Evolutionary conservation across 169 alveolate genomes (phyloP), one percentile per base, ranked within the genome.

Genomic region (Babesia bigemina): DNA sequence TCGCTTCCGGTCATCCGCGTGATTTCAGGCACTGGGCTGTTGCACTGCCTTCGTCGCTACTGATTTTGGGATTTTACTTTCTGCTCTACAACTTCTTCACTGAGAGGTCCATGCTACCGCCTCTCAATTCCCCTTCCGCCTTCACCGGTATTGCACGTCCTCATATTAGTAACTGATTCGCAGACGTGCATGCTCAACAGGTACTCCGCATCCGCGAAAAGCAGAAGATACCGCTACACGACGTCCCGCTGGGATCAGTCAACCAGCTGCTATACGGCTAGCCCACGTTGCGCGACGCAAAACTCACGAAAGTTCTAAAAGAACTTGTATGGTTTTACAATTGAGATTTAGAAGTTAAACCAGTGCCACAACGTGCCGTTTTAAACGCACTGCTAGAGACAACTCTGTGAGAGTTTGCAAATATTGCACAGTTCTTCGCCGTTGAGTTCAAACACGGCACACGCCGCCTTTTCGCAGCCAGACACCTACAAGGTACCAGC

Each of bases 21-120:
- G 17, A 16, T 33, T 70, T 22, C 49, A 83, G 90, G 76, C 90
- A 83, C 63, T 83, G 90, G 90, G 69, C 85, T 11, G 70, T 78
- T 19, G 67, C 69, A 4, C 24, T 83, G 26, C 90, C 90, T 58
- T 48, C 84, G 12, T 47, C 70, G 45, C 14, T 63, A 42, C 24
- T 72, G 16, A 22, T 81, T 14, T 9, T 57, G 10, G 62, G 17
- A 28, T 33, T 55, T 3, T 24, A 33, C 21, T 52, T 53, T 16
- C 22, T 63, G 3, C 49, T 75, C n/a, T 83, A 42, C 77, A 53
- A 42, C 48, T 67, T 44, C 36, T 75, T 74, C 58, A 56, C 49
- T 75, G 79, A 73, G 45, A 42, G 78, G 33, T 56, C 85, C n/a
- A 63, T 63, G 79, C 66, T 69, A n/a, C 79, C 88, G 2, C 79